These are phyloP conservation scores for Mycena sp. DNA, from an alignment of 1,284 basidiomycete species.

Conservation along the genomic window DNA sequence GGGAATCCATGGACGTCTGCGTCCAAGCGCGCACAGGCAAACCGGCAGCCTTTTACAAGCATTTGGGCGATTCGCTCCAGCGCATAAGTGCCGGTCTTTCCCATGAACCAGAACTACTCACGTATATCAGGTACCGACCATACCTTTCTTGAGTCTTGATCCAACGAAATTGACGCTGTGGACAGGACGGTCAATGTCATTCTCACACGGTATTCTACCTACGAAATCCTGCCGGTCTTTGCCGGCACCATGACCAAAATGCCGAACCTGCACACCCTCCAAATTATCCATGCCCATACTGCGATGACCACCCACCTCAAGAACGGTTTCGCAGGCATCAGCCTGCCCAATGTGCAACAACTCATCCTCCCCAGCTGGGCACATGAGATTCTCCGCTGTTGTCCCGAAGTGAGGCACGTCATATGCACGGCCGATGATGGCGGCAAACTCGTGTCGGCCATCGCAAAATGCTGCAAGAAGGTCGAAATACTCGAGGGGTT, in stretches of 20 bases:
- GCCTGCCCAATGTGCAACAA: slow-evolving; percentile 33
- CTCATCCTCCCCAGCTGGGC: slow-evolving; percentile 37
- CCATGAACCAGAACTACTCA: slow-evolving; percentile 23
- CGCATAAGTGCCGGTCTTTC: slow-evolving; percentile 33
- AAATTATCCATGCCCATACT: slow-evolving; percentile 40
- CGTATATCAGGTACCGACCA: slow-evolving; percentile 32
- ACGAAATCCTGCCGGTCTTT: slow-evolving; percentile 33
- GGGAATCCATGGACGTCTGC: slow-evolving; percentile 35
- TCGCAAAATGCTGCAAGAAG: slow-evolving; percentile 32
- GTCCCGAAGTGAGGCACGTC: slow-evolving; percentile 34
- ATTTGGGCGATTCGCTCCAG: slow-evolving; percentile 28
- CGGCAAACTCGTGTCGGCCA: slow-evolving; percentile 37
- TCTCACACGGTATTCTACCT: slow-evolving; percentile 37
- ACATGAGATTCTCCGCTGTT: slow-evolving; percentile 41
- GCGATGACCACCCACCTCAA: slow-evolving; percentile 39
- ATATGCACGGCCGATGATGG: slow-evolving; percentile 34
- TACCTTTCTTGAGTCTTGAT: neutral
- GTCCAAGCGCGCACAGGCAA: slow-evolving; percentile 19
- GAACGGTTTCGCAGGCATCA: slow-evolving; percentile 31
- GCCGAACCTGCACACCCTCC: slow-evolving; percentile 40
- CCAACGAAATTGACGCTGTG: neutral
- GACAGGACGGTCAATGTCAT: slow-evolving; percentile 35
- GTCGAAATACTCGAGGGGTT: slow-evolving; percentile 36
- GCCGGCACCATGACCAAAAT: slow-evolving; percentile 32
- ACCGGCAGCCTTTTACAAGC: slow-evolving; percentile 27